Conservation (phyloP, 768 basidiomycete species). For the Calocera cornea region DNA sequence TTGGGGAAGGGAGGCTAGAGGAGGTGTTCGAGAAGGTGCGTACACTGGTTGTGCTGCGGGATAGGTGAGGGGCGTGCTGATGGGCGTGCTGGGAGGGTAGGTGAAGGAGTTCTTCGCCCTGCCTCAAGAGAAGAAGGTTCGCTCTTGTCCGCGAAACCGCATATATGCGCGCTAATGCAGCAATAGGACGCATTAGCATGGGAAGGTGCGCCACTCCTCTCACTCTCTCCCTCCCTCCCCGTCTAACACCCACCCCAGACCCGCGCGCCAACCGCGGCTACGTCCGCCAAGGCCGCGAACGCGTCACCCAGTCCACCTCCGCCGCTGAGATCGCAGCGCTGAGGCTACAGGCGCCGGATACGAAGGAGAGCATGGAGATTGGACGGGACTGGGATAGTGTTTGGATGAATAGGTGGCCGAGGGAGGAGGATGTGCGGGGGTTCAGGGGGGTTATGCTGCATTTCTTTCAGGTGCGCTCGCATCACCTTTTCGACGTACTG, state of each 20-base stretch:
- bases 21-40: conserved; percentile 52
- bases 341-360: conserved; percentile 64
- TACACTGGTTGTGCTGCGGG: background rate
- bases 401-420: conserved; percentile 58
- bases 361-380: conserved; percentile 80
- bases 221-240: background rate
- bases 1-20: conserved; percentile 42
- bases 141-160: background rate
- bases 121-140: conserved; percentile 47
- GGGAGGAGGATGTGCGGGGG: conserved; percentile 42
- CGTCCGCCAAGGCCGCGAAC: conserved; percentile 66
- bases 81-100: conserved; percentile 27
- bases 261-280: conserved; percentile 78
- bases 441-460: conserved; percentile 62
- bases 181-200: conserved; percentile 52
- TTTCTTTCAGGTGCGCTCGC: conserved; percentile 44
- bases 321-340: conserved; percentile 56
- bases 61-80: background rate
- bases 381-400: conserved; percentile 60
- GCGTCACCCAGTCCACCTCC: conserved; percentile 23
- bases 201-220: conserved; percentile 30
- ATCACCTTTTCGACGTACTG: too few relatives aligned
- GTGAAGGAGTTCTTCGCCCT: conserved; percentile 64
- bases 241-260: conserved; percentile 26
- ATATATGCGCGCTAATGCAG: background rate